Evolutionary conservation across 2,329 filamentous ascomycete species (phyloP), one percentile per base, ranked within the genome.

Genomic region (Ceratocystis eucalypticola): DNA sequence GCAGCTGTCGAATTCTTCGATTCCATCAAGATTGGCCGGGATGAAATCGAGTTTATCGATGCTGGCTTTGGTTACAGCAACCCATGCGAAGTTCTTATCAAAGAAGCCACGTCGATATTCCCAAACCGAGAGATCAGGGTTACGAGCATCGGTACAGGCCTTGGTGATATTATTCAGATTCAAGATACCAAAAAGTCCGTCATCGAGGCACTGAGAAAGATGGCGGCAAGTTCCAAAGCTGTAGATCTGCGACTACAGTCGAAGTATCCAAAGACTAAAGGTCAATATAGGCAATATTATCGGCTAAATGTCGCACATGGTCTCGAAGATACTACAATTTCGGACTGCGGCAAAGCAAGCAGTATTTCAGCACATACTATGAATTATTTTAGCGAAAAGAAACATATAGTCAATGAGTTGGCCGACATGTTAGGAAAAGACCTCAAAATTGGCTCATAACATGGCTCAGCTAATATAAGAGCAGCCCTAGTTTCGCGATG

Each of bases 21-120:
- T 46, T 67, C 73, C 3, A 71, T 73, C 33, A 65, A 69, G 25
- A 15, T 73, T 8, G 72, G 72, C 37, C 69, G 71, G 7, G 70
- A 73, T 12, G 67, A 65, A 5, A 66, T 72, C 1, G 71, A 72
- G n/a, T 74, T 72, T 48, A 69, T 75, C 22, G 73, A 74, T 59
- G 72, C 71, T 2, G 73, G 69, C 0, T 71, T 75, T 22, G 72
- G 72, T 1, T 69, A 72, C 46, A 75, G 74, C 65, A 75, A 75
- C 53, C 73, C 74, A 28, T 71, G 70, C 61, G 69, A 73, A 28
- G 67, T 72, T 1, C 68, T 75, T 10, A 70, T 74, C 8, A 55
- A 69, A 4, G 72, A 74, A 65, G 74, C 74, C 6, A 37, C 65
- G 55, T 57, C 48, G 2, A 68, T 70, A 55, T 74, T 71, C 48